These are phyloP conservation scores for Rhizopus delemar DNA, from an alignment of 371 early-diverging fungal genomes.

Conservation along the genomic window DNA sequence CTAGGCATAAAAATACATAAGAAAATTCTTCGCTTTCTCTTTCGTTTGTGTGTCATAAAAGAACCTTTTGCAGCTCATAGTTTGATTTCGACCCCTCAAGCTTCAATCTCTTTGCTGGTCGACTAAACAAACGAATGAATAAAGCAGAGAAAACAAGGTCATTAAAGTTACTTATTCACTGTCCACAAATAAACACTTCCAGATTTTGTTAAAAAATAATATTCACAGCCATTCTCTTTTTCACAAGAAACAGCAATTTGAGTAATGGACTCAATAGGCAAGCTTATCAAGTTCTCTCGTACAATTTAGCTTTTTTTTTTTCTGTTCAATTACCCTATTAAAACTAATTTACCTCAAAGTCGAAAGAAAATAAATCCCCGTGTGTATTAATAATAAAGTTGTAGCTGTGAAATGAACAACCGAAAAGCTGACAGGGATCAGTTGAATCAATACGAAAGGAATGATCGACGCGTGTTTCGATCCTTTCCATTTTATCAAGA, in stretches of 20 bases:
- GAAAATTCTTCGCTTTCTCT: background rate
- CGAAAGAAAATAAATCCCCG: background rate
- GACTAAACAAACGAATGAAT: background rate
- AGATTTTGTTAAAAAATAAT: background rate
- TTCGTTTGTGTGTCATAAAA: background rate
- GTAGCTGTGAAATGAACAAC: slow-evolving; percentile 8
- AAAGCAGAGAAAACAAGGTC: background rate
- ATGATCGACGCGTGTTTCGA: slow-evolving; percentile 1
- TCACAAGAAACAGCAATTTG: background rate
- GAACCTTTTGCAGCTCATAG: background rate
- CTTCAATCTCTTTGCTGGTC: background rate
- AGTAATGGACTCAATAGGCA: background rate
- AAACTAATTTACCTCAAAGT: slow-evolving; percentile 2
- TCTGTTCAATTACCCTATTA: background rate
- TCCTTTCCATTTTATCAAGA: background rate
- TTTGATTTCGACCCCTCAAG: background rate
- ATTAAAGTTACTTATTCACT: background rate
- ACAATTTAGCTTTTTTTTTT: background rate
- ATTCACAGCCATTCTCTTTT: background rate
- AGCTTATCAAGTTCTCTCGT: background rate
- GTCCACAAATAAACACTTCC: background rate
- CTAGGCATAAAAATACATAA: background rate
- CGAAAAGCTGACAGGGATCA: slow-evolving; percentile 6
- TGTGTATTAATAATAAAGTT: slow-evolving; percentile 1
- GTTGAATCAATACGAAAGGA: background rate